A percentile compares a stretch with the other conserved stretches of the same genome.
These are phyloP conservation scores for Epichloe elymi DNA, from an alignment of 2,329 filamentous ascomycete species.

Conservation along the genomic window DNA sequence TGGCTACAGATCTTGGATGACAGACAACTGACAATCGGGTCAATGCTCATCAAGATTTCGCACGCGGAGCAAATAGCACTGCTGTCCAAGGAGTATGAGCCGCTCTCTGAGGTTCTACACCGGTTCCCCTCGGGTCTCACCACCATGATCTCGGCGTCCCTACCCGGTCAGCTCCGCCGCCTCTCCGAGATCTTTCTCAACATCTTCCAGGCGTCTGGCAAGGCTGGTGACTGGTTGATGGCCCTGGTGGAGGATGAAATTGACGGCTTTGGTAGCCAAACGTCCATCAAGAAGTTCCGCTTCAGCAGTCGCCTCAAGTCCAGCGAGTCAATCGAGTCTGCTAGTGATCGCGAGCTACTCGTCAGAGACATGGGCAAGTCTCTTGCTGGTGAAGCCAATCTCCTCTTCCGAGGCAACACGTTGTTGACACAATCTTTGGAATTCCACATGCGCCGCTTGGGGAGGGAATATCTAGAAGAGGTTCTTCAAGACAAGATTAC, in stretches of 20 bases:
- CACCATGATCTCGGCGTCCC: conserved; percentile 64
- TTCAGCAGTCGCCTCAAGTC: conserved; percentile 60
- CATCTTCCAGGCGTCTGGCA: conserved; percentile 86
- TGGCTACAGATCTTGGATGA: conserved; percentile 78
- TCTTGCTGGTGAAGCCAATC: conserved; percentile 75
- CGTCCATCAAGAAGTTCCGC: conserved; percentile 57
- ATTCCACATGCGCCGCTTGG: conserved; percentile 87
- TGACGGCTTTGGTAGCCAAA: conserved; percentile 77
- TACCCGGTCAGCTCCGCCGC: conserved; percentile 66
- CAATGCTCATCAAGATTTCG: conserved; percentile 70
- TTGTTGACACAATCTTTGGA: conserved; percentile 87
- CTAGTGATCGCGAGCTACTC: conserved; percentile 54
- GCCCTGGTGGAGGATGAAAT: conserved; percentile 93
- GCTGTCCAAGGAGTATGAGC: conserved; percentile 71
- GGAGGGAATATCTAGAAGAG: conserved; percentile 84
- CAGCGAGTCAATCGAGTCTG: conserved; percentile 51
- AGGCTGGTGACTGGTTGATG: conserved; percentile 79
- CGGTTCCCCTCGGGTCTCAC: conserved; percentile 75
- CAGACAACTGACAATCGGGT: conserved; percentile 62
- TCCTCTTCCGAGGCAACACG: conserved; percentile 91
- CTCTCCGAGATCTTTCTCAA: conserved; percentile 80
- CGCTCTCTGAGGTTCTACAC: conserved; percentile 71
- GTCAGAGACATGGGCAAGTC: conserved; percentile 69
- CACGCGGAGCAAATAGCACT: conserved; percentile 86
- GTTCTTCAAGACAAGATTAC: conserved; percentile 72